Evolutionary conservation across 108 stramenopile genomes (phyloP), one percentile per base, ranked within the genome.

Genomic region (Schizochytrium sp.): DNA sequence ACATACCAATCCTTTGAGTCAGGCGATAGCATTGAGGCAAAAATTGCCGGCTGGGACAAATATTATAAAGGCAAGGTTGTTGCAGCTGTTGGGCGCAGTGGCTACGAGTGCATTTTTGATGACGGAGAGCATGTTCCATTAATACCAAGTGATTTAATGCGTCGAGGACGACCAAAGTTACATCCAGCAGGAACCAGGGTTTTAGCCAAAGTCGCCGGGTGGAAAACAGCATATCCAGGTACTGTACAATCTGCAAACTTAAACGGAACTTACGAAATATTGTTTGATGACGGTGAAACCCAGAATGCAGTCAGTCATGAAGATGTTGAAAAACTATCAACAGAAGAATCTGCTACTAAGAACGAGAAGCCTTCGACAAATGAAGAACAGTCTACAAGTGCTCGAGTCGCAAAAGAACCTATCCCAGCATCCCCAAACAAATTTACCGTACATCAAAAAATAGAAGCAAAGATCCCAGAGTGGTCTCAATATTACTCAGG

Each of bases 201-300:
- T 28, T 2, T 83, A 0, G 76, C 76, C 49, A 83, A 49, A 40
- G 55, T 83, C 13, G 50, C 76, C 28, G 53, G 50, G 5, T 83
- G 76, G 76, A 83, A 83, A 28, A 28, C 12, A 42, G 47, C 47
- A 0, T 83, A 83, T 28, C 47, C 47, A 40, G 76, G 76, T 10
- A 83, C 76, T 0, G 47, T 83, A 5, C 76, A 83, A 28, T 83
- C 76, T 83, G 76, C 76, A 8, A 83, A 83, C 55, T 53, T 83
- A 17, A 83, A 83, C 40, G 76, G 76, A 17, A 83, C 50, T n/a
- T 83, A 83, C 55, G 28, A 83, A 10, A 83, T 83, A 2, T 40
- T 83, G n/a, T 83, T 83, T 55, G 76, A 83, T 40, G 76, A 83
- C 40, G 76, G 76, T 10, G 76, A 83, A 5, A 38, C n/a, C 50